Evolutionary conservation across 2,329 filamentous ascomycete species (phyloP).

Genomic region (Hymenoscyphus albidus): DNA sequence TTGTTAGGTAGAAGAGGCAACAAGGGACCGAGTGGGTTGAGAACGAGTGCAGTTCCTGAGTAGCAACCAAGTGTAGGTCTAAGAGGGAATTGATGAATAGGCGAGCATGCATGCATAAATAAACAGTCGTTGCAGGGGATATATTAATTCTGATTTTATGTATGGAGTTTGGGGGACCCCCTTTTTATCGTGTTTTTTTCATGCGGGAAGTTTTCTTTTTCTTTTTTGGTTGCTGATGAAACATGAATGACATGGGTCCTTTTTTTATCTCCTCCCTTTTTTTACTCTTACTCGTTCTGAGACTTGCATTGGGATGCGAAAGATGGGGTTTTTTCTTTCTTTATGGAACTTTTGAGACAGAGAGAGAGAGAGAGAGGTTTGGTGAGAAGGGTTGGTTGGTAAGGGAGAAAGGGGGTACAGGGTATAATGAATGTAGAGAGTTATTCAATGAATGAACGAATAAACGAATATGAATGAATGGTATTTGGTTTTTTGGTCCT

Average conservation of each 20-base stretch:
- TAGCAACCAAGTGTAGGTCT: constrained; percentile 11
- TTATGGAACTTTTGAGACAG: not conserved
- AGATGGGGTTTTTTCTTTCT: not conserved
- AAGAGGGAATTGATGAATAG: not conserved
- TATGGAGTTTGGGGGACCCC: not conserved
- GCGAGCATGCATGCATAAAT: not conserved
- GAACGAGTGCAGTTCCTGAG: constrained; percentile 27
- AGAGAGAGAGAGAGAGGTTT: no score
- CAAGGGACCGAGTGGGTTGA: constrained; percentile 39
- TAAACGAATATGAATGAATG: no score
- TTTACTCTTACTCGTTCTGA: not conserved
- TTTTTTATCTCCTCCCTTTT: not conserved
- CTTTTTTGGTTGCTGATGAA: not conserved
- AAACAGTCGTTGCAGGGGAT: not conserved
- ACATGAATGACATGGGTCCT: not conserved
- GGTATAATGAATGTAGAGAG: no score
- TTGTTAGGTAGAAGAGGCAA: constrained; percentile 68
- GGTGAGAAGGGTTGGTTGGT: no score
- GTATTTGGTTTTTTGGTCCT: not conserved
- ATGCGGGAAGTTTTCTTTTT: not conserved
- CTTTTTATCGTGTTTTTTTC: not conserved
- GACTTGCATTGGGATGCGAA: not conserved
- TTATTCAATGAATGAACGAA: no score
- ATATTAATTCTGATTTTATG: not conserved
- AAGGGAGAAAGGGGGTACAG: no score